phyloP scores from a whole-genome alignment of 2,329 filamentous ascomycete genomes.

The Botrytis hyacinthi region DNA sequence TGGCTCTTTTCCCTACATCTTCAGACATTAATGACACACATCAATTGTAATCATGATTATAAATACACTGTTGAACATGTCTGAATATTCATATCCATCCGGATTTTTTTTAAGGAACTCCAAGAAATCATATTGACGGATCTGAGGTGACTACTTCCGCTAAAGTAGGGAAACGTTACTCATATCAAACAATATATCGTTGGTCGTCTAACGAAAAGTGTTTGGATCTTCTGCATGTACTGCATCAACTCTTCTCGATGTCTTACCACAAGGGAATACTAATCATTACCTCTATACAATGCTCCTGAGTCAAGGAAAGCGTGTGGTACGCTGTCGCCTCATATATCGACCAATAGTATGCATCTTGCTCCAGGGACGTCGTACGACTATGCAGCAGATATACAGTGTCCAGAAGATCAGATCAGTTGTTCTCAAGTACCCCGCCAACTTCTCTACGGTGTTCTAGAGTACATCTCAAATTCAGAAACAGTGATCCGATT shows the following conservation, averaged over 20 bases:
- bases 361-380: not conserved
- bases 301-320: not conserved
- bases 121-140: not conserved
- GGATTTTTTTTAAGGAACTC: rapidly evolving
- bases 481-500: not conserved
- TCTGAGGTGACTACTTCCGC: not conserved
- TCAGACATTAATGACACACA: not conserved
- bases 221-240: no score
- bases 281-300: no score
- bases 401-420: not conserved
- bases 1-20: not conserved
- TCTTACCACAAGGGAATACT: no score
- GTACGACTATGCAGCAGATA: not conserved
- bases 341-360: not conserved
- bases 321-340: not conserved
- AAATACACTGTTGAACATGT: not conserved
- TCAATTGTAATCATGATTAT: no score
- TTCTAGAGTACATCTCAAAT: no score
- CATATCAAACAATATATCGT: not conserved
- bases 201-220: not conserved
- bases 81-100: not conserved
- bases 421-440: not conserved
- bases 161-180: not conserved
- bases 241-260: not conserved
- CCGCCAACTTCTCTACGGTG: not conserved